Conservation (phyloP, 495 filamentous ascomycete genomes). For the Penicillium arizonense region DNA sequence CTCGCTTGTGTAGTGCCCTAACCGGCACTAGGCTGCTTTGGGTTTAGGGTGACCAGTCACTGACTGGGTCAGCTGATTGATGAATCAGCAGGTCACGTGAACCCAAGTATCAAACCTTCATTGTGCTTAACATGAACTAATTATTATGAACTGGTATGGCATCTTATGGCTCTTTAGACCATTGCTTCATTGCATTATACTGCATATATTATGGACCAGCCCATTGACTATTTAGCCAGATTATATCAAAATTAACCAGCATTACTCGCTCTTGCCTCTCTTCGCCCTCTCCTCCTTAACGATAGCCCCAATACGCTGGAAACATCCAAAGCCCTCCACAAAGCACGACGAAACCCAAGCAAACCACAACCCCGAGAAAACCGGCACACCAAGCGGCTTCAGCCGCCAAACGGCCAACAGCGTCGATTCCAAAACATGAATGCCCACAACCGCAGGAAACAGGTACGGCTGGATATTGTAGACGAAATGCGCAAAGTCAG, state of each 20-base stretch:
- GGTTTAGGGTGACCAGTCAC: constrained; percentile 17
- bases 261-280: constrained; percentile 34
- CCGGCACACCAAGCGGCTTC: constrained; percentile 54
- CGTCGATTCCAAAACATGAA: constrained; percentile 55
- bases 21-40: constrained; percentile 23
- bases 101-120: too few relatives aligned
- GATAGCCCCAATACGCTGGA: constrained; percentile 53
- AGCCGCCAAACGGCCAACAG: constrained; percentile 51
- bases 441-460: constrained; percentile 41
- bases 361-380: constrained; percentile 56
- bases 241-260: too few relatives aligned
- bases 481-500: constrained; percentile 50
- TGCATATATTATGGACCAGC: neutral
- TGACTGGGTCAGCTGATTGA: constrained; percentile 19
- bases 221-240: too few relatives aligned
- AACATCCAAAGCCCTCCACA: constrained; percentile 57
- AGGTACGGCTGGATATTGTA: constrained; percentile 47
- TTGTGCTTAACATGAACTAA: too few relatives aligned
- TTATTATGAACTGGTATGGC: neutral
- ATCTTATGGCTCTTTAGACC: neutral
- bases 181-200: neutral
- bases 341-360: constrained; percentile 56
- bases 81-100: constrained; percentile 19
- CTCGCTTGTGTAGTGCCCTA: constrained; percentile 49
- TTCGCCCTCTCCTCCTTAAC: constrained; percentile 51